Evolutionary conservation across 2,329 filamentous ascomycete species (phyloP).

Genomic region (Cadophora malorum): DNA sequence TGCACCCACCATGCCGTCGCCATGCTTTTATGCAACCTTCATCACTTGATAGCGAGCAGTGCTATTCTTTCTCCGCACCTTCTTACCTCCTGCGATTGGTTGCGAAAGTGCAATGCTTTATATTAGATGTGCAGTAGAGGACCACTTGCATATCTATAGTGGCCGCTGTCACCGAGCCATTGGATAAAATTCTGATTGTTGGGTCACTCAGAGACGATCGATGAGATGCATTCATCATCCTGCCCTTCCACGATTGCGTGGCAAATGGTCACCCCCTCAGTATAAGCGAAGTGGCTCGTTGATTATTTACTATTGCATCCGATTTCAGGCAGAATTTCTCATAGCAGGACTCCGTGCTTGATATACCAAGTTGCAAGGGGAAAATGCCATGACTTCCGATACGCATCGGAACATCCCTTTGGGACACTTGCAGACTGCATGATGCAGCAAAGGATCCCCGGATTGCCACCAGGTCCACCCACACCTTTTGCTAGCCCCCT

Average conservation of each 20-base stretch:
- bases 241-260: not conserved
- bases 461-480: not conserved
- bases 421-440: not conserved
- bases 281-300: not conserved
- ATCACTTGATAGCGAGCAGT: not conserved
- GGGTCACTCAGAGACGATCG: not conserved
- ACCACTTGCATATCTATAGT: not conserved
- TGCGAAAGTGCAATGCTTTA: slow-evolving; percentile 1
- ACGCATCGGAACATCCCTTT: slow-evolving; percentile 5
- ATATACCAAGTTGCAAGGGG: not conserved
- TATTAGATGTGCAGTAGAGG: slow-evolving; percentile 6
- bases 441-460: slow-evolving; percentile 8
- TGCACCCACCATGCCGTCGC: slow-evolving; percentile 1
- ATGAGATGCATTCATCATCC: not conserved
- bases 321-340: not conserved
- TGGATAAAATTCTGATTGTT: not conserved
- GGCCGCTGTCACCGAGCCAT: not conserved
- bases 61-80: slow-evolving; percentile 1
- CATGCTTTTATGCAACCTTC: slow-evolving; percentile 12
- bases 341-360: not conserved
- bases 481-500: not conserved
- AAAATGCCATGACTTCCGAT: not conserved
- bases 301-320: not conserved
- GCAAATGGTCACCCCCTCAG: not conserved
- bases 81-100: not conserved